Percentiles rank a stretch among this genome's conserved stretches.
Conservation (phyloP, 2,329 filamentous ascomycete species). For the Penicillium nordicum region DNA sequence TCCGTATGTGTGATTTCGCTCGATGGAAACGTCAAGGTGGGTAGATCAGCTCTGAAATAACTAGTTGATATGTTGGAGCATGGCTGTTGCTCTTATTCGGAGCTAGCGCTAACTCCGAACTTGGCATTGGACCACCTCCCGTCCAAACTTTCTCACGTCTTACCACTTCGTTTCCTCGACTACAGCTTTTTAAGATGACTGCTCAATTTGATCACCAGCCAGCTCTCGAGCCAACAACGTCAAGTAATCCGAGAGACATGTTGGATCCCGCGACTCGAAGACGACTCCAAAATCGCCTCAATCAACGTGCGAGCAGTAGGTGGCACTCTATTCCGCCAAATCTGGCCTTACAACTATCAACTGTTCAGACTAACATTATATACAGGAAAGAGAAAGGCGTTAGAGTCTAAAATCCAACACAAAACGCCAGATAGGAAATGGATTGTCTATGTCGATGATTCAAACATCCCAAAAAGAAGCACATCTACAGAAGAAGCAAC, state of each 20-base stretch:
- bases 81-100: background rate
- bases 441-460: constrained; percentile 15
- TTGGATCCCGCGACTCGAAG: constrained; percentile 11
- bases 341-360: background rate
- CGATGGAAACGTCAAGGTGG: accelerated
- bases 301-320: constrained; percentile 24
- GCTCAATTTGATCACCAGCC: background rate
- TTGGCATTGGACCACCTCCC: background rate
- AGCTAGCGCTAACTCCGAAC: constrained; percentile 1
- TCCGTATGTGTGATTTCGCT: background rate
- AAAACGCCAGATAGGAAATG: constrained; percentile 5
- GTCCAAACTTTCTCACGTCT: background rate
- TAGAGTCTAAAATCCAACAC: background rate
- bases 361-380: background rate
- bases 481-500: background rate
- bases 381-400: constrained; percentile 15
- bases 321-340: background rate
- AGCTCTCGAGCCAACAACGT: background rate
- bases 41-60: background rate
- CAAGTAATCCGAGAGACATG: background rate
- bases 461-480: background rate
- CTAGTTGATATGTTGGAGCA: background rate
- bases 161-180: background rate
- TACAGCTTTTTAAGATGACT: background rate
- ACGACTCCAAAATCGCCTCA: constrained; percentile 23